These are phyloP conservation scores for Beauveria rudraprayagi DNA, from an alignment of 2,329 filamentous ascomycete species.

Conservation along the genomic window DNA sequence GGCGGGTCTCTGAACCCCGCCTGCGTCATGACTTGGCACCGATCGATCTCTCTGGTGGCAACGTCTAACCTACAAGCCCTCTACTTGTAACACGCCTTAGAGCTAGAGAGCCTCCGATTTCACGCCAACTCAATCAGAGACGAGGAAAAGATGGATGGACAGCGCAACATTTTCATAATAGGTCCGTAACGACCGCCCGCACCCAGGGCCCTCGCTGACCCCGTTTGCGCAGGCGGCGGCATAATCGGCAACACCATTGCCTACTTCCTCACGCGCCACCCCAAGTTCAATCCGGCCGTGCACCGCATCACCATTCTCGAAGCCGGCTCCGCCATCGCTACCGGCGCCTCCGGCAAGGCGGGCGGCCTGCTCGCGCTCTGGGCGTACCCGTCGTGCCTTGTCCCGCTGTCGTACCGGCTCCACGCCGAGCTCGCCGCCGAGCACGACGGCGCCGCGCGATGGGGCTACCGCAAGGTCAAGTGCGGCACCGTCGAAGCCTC, in stretches of 20 bases:
- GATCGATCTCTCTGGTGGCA: neutral
- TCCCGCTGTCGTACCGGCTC: slow-evolving; percentile 75
- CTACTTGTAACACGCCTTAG: neutral
- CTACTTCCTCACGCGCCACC: slow-evolving; percentile 84
- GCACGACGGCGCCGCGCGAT: slow-evolving; percentile 67
- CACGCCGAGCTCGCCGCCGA: slow-evolving; percentile 79
- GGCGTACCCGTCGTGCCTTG: slow-evolving; percentile 81
- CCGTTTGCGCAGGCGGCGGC: slow-evolving; percentile 60
- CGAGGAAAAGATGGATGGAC: slow-evolving; percentile 23
- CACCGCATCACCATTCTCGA: slow-evolving; percentile 83
- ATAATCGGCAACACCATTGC: slow-evolving; percentile 89
- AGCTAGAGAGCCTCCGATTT: too few relatives aligned
- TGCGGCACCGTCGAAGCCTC: slow-evolving; percentile 54
- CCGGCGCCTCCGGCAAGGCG: slow-evolving; percentile 91
- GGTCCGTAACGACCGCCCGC: slow-evolving; percentile 24
- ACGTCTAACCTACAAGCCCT: neutral
- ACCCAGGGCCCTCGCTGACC: slow-evolving; percentile 8
- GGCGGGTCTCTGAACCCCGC: slow-evolving; percentile 1
- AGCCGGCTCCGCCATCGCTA: slow-evolving; percentile 70
- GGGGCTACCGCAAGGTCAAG: slow-evolving; percentile 77
- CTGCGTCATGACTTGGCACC: slow-evolving; percentile 2
- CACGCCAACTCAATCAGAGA: neutral
- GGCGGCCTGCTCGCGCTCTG: slow-evolving; percentile 84
- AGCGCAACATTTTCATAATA: slow-evolving; percentile 43
- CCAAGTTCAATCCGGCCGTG: slow-evolving; percentile 63